A percentile compares a stretch with the other conserved stretches of the same genome.
Evolutionary conservation across 164 flowering plant species (phyloP).

Genomic region (Cinnamomum micranthum): DNA sequence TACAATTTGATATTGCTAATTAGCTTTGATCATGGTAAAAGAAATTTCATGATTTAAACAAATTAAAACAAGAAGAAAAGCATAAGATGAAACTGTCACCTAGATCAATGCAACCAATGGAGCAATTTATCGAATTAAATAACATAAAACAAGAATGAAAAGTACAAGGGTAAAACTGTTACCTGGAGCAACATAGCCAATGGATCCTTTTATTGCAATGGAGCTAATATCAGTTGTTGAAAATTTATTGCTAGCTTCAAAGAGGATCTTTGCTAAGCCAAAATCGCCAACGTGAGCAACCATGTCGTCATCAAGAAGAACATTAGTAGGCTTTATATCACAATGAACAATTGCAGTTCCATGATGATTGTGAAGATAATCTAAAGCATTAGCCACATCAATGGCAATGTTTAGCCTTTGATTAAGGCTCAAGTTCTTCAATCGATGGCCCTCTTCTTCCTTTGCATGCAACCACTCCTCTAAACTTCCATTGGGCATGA

Average conservation of each 20-base stretch:
- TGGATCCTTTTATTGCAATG: constrained; percentile 25
- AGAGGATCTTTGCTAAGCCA: constrained; percentile 27
- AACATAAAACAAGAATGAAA: no score
- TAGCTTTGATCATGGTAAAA: no score
- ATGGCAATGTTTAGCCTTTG: constrained; percentile 10
- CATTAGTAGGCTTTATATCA: constrained; percentile 33
- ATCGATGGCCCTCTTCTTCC: background rate
- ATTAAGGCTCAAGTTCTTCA: background rate
- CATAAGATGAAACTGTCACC: constrained; percentile 4
- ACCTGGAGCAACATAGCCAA: constrained; percentile 46
- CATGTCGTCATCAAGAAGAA: constrained; percentile 33
- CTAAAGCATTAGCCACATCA: constrained; percentile 32
- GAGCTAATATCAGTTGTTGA: constrained; percentile 14
- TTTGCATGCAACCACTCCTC: constrained; percentile 1
- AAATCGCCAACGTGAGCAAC: constrained; percentile 33
- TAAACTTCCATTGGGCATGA: background rate
- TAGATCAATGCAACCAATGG: constrained; percentile 10
- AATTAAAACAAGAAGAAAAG: background rate
- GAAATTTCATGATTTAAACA: background rate
- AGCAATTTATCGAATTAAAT: no score
- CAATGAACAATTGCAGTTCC: constrained; percentile 25
- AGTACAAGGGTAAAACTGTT: background rate
- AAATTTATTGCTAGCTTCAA: background rate
- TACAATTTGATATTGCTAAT: background rate
- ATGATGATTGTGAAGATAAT: constrained; percentile 27